Evolutionary conservation across 352 stramenopile species (phyloP).

Genomic region (Globisporangium radiosum): DNA sequence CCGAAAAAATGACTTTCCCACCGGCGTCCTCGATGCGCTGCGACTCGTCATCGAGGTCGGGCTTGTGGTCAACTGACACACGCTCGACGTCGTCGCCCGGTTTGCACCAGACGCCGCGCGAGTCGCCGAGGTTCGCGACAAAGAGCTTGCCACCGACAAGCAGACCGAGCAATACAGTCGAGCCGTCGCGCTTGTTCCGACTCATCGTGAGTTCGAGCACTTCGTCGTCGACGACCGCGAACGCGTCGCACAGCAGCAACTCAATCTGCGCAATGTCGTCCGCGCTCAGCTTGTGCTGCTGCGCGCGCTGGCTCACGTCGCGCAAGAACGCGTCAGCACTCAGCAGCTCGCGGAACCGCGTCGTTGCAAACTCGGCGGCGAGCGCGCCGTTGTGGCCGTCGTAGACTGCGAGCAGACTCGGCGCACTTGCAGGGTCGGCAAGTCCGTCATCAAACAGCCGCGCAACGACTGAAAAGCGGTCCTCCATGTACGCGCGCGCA

Average conservation of each 20-base stretch:
- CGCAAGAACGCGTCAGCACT: conserved; percentile 35
- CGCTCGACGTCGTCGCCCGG: conserved; percentile 35
- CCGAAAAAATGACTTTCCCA: conserved; percentile 75
- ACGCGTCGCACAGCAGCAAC: conserved; percentile 42
- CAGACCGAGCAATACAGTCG: conserved; percentile 67
- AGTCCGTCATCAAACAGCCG: conserved; percentile 49
- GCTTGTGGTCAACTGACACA: conserved; percentile 78
- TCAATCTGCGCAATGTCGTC: conserved; percentile 47
- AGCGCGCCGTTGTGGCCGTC: conserved; percentile 74
- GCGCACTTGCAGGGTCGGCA: conserved; percentile 30
- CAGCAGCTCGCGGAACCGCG: conserved; percentile 57
- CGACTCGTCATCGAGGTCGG: conserved; percentile 53
- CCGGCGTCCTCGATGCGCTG: conserved; percentile 54
- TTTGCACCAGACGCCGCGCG: conserved; percentile 47
- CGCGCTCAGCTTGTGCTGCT: conserved; percentile 22
- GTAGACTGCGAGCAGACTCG: conserved; percentile 59
- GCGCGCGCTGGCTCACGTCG: conserved; percentile 35
- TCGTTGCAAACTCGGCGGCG: conserved; percentile 54
- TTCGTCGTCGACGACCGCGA: conserved; percentile 63
- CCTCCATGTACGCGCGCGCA: conserved; percentile 74
- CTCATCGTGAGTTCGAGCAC: conserved; percentile 60
- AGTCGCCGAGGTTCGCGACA: conserved; percentile 74
- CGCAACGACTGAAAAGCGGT: conserved; percentile 58
- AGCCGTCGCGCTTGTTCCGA: conserved; percentile 67
- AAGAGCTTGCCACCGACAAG: conserved; percentile 70